Conservation (phyloP, 352 stramenopile genomes). For the Phytophthora kernoviae region DNA sequence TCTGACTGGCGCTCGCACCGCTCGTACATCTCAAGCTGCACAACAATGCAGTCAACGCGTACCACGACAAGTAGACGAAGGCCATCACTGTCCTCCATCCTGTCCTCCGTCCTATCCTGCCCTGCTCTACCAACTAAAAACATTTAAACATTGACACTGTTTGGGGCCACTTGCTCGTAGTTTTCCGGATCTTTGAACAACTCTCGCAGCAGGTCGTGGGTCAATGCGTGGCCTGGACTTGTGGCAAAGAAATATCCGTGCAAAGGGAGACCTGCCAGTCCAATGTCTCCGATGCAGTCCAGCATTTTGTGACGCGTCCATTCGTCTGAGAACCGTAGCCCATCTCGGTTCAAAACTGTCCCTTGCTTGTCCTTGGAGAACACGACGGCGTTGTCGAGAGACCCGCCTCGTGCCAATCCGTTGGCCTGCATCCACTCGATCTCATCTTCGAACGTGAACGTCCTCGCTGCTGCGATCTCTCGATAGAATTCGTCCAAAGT, state of each 20-base stretch:
- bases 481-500: constrained; percentile 37
- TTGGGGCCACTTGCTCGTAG: constrained; percentile 39
- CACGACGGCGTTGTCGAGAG: constrained; percentile 71
- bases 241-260: constrained; percentile 74
- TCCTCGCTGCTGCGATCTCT: constrained; percentile 56
- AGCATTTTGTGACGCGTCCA: constrained; percentile 79
- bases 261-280: constrained; percentile 53
- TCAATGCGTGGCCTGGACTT: constrained; percentile 69
- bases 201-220: constrained; percentile 56
- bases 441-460: constrained; percentile 79
- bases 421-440: constrained; percentile 61
- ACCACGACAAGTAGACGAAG: constrained; percentile 34
- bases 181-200: constrained; percentile 53
- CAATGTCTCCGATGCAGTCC: constrained; percentile 73
- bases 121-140: background rate
- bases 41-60: constrained; percentile 50
- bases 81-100: no score
- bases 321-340: constrained; percentile 64
- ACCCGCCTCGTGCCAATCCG: constrained; percentile 59
- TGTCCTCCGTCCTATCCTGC: no score
- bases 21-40: constrained; percentile 42
- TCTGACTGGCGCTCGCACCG: constrained; percentile 60
- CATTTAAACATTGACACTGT: background rate
- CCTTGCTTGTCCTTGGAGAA: constrained; percentile 33
- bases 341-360: constrained; percentile 50